A percentile compares a stretch with the other conserved stretches of the same genome.
Conservation (phyloP, 75 land plant genomes). For the Pinus albicaulis region DNA sequence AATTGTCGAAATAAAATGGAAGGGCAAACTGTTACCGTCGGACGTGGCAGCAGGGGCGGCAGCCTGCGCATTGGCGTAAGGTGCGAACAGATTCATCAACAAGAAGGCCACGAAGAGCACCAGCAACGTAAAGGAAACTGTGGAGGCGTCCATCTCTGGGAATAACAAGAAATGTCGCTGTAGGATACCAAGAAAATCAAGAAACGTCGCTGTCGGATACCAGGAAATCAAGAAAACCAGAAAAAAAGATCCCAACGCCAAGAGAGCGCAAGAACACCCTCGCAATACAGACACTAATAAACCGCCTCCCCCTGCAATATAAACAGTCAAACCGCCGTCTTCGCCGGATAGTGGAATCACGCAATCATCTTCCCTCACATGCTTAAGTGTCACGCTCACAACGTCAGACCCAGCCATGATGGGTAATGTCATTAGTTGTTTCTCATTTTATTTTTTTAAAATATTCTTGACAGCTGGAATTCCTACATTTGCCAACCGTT, state of each 20-base stretch:
- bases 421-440: no score
- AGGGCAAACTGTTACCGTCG: no score
- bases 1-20: no score
- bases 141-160: constrained; percentile 21
- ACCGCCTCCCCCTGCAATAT: not conserved
- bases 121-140: not conserved
- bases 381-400: not conserved
- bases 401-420: no score
- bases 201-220: no score
- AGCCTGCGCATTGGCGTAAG: not conserved
- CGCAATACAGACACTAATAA: not conserved
- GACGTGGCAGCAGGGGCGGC: no score
- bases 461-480: not conserved
- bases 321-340: not conserved
- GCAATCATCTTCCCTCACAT: not conserved
- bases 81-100: not conserved
- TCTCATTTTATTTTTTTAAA: no score
- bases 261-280: not conserved
- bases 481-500: not conserved
- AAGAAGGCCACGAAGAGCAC: not conserved
- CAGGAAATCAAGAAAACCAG: not conserved
- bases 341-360: not conserved
- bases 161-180: constrained; percentile 4
- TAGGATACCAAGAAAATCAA: not conserved
- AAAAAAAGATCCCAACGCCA: not conserved